Base-by-base conservation (phyloP, 768 basidiomycete genomes). In the Hortiboletus flavorubellus region DNA sequence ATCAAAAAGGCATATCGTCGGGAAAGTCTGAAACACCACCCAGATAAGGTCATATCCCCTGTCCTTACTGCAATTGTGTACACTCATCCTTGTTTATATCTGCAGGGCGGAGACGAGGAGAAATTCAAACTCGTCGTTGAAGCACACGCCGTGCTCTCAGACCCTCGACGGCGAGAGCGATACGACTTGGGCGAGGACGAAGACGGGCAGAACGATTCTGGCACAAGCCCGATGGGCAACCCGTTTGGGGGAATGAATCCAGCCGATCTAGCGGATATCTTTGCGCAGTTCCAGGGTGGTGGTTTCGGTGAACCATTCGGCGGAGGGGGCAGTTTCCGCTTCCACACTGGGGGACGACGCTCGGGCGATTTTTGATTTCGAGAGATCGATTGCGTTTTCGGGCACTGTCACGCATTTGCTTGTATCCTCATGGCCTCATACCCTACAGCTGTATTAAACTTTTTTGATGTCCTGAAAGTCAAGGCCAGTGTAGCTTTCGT, bases 1-100 rank as follows among this genome's bases (percentile, higher is more conserved):
- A 87, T 97, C 63, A 94, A 91, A 78, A 97, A 94, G 73, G 96
- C 81, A 33, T 98, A 98, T 71, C 80, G 93, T 56, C 80, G 85
- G 62, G 90, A 93, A 73, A 90, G 87, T 64, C 71, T 93, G 68
- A 89, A 84, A 62, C 89, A 91, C 62, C 89, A 91, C 72, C 89
- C 89, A 45, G 90, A 92, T 70, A 92, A 92, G 81, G 86, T 86
- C 23, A 8, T 16, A n/a, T 30, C 7, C 34, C 21, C 35, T 51
- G 35, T 52, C 33, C 40, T 16, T 14, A n/a, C 14, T 46, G 26
- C 37, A 29, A 31, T 30, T 4, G 58, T 35, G 5, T 10, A 14
- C 46, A 62, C 51, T 62, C 49, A 59, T 16, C 31, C 41, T 45
- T 21, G 34, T 29, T 31, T 16, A 15, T 49, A 23, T 53, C 35